Conservation (phyloP, 805 yeast species). For the Cyberlindnera japonica region DNA sequence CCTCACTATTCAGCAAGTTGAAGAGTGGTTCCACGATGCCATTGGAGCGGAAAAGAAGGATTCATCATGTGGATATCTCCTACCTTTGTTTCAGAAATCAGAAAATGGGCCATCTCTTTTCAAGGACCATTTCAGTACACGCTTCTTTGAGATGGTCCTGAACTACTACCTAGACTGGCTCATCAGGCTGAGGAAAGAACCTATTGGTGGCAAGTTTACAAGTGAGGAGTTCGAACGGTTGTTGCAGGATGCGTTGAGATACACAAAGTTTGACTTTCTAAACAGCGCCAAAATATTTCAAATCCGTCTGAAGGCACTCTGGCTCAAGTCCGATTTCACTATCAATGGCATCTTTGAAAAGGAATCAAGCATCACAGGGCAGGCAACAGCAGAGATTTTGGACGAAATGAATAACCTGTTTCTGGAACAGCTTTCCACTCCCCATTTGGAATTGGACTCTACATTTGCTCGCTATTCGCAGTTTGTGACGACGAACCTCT, state of each 20-base stretch:
- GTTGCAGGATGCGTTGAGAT: background rate
- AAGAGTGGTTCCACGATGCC: constrained; percentile 9
- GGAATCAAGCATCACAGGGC: background rate
- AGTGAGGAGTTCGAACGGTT: constrained; percentile 4
- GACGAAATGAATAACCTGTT: constrained; percentile 1
- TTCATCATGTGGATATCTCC: constrained; percentile 1
- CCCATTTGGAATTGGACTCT: constrained; percentile 39
- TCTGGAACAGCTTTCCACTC: constrained; percentile 33
- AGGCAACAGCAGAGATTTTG: background rate
- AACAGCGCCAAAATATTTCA: background rate
- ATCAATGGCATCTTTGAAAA: constrained; percentile 8
- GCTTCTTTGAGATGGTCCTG: constrained; percentile 6
- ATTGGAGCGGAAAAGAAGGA: background rate
- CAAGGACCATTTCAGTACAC: background rate
- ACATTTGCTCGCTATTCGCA: constrained; percentile 39
- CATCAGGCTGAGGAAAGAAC: constrained; percentile 2
- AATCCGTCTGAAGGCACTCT: background rate
- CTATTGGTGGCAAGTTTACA: background rate
- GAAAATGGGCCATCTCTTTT: too few relatives aligned
- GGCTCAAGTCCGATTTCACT: constrained; percentile 1
- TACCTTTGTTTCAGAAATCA: too few relatives aligned
- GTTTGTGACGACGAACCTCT: constrained; percentile 34
- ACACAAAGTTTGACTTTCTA: background rate
- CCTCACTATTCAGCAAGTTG: too few relatives aligned
- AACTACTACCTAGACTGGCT: constrained; percentile 4